phyloP scores from a whole-genome alignment of 2,329 filamentous ascomycete genomes.

The Fusarium sulawesiense region DNA sequence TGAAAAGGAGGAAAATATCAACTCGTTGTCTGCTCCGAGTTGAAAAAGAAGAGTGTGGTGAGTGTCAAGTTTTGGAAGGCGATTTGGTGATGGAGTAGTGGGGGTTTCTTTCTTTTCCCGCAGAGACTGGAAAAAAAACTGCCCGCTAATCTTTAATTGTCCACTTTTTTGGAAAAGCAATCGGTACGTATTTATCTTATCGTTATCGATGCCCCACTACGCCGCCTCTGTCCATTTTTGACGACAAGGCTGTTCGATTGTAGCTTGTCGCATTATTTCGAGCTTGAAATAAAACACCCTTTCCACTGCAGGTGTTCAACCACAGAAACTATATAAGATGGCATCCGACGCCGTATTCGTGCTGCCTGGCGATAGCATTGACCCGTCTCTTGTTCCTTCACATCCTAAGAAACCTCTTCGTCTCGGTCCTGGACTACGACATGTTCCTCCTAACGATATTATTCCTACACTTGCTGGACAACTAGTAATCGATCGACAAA shows the following conservation, averaged over 20 bases:
- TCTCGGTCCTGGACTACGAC: conserved; percentile 84
- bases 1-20: conserved; percentile 16
- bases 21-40: conserved; percentile 22
- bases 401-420: conserved; percentile 77
- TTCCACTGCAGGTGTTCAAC: conserved; percentile 5
- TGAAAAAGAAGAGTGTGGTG: conserved; percentile 22
- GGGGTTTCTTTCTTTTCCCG: conserved; percentile 44
- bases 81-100: conserved; percentile 40
- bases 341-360: conserved; percentile 71
- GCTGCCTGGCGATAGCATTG: conserved; percentile 83
- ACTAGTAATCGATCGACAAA: conserved; percentile 74
- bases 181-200: conserved; percentile 38
- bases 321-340: conserved; percentile 56
- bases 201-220: conserved; percentile 35
- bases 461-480: conserved; percentile 75
- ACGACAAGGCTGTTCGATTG: conserved; percentile 10
- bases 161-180: conserved; percentile 35
- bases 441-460: conserved; percentile 81
- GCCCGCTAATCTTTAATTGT: conserved; percentile 42
- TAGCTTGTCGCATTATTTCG: conserved; percentile 33
- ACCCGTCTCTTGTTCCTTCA: conserved; percentile 73
- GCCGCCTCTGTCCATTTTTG: conserved; percentile 19
- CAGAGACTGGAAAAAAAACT: conserved; percentile 44
- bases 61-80: conserved; percentile 40
- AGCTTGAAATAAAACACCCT: background rate